Percentiles rank a stretch among this genome's conserved stretches.
Evolutionary conservation across 176 grass and related monocot genomes (phyloP).

Genomic region (Triticum turgidum): DNA sequence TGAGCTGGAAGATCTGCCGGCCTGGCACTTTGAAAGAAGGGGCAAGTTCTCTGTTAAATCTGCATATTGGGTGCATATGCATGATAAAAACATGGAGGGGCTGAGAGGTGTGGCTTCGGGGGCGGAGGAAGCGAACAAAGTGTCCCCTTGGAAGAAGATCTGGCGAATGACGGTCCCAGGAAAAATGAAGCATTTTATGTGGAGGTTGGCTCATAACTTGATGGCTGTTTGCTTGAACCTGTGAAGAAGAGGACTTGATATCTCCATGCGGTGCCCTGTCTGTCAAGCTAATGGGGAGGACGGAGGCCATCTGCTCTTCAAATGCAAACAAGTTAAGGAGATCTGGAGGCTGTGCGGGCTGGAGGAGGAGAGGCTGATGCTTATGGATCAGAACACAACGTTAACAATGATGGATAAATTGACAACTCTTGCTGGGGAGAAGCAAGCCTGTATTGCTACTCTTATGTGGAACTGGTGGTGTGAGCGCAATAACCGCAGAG

Average conservation of each 20-base stretch:
- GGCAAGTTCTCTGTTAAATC: not conserved
- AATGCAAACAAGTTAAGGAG: not conserved
- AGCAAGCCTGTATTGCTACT: no score
- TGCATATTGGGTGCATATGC: not conserved
- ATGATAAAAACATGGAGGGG: no score
- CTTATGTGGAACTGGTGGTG: no score
- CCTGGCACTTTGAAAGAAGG: not conserved
- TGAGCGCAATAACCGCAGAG: no score
- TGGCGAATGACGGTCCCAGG: not conserved
- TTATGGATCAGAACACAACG: no score
- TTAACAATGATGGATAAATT: no score
- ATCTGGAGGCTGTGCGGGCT: not conserved
- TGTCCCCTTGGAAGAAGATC: not conserved
- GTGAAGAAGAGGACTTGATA: not conserved
- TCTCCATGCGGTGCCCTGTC: not conserved
- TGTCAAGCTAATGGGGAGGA: not conserved
- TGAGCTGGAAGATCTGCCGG: no score
- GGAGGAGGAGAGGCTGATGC: no score
- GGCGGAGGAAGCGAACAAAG: no score
- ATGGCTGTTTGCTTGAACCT: not conserved
- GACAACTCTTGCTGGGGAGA: no score
- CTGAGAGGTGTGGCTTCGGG: no score
- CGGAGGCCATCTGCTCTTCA: not conserved
- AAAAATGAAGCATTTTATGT: not conserved
- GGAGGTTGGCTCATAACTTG: not conserved